phyloP scores from a whole-genome alignment of 805 yeast species.

The Cyberlindnera japonica region DNA sequence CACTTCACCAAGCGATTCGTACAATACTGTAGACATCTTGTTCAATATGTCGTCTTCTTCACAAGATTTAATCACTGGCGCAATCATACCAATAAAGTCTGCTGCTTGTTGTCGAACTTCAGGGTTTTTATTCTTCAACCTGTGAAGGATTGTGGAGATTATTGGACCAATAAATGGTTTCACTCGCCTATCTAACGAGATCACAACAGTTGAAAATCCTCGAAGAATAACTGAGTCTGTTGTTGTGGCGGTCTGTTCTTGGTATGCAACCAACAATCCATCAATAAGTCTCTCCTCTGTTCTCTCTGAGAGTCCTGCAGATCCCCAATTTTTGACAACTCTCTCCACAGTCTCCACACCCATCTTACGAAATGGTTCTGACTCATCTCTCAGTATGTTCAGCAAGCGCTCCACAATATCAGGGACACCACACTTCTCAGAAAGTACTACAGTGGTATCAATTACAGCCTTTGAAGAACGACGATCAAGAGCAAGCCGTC shows the following conservation, averaged over 20 bases:
- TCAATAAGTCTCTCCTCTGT: slow-evolving; percentile 69
- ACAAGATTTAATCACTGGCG: slow-evolving; percentile 64
- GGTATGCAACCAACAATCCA: slow-evolving; percentile 76
- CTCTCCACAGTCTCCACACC: slow-evolving; percentile 65
- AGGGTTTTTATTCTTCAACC: slow-evolving; percentile 67
- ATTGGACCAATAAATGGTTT: slow-evolving; percentile 72
- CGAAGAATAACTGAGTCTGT: slow-evolving; percentile 54
- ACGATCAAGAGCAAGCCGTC: slow-evolving; percentile 71
- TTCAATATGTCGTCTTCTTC: slow-evolving; percentile 58
- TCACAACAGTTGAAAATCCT: slow-evolving; percentile 62
- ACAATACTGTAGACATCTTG: slow-evolving; percentile 70
- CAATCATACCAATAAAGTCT: slow-evolving; percentile 62
- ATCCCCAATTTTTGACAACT: slow-evolving; percentile 47
- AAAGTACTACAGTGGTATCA: slow-evolving; percentile 65
- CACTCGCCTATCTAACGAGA: slow-evolving; percentile 58
- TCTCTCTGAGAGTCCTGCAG: slow-evolving; percentile 55
- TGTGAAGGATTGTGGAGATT: slow-evolving; percentile 65
- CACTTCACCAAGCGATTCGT: slow-evolving; percentile 91
- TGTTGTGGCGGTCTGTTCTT: slow-evolving; percentile 53
- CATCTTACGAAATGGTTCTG: slow-evolving; percentile 78
- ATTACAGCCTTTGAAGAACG: slow-evolving; percentile 58
- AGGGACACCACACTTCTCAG: slow-evolving; percentile 64
- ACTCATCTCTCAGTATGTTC: slow-evolving; percentile 67
- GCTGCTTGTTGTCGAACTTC: slow-evolving; percentile 82
- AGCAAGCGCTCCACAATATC: slow-evolving; percentile 56